Percentiles rank a stretch among this genome's conserved stretches.
Conservation (phyloP, 129 eudicot species). For the Gnaphalium uliginosum region DNA sequence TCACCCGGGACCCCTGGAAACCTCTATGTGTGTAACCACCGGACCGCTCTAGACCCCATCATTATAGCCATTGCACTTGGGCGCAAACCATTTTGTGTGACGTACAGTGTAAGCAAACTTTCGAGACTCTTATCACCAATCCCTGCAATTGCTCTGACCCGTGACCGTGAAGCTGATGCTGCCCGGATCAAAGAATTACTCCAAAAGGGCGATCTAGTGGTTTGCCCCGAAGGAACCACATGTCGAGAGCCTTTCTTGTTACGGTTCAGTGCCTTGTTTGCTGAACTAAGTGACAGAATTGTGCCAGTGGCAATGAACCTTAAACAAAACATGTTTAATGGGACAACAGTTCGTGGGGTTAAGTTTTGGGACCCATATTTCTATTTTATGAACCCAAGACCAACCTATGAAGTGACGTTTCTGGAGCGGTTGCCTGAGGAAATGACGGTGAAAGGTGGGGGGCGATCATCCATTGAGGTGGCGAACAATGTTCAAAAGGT, state of each 20-base stretch:
- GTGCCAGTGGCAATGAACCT: slow-evolving; percentile 82
- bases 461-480: slow-evolving; percentile 71
- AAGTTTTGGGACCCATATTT: slow-evolving; percentile 88
- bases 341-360: slow-evolving; percentile 76
- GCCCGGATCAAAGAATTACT: slow-evolving; percentile 63
- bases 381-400: slow-evolving; percentile 86
- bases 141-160: slow-evolving; percentile 81
- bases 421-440: slow-evolving; percentile 69
- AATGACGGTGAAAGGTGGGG: slow-evolving; percentile 69
- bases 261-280: slow-evolving; percentile 75
- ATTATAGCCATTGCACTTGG: slow-evolving; percentile 80
- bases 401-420: slow-evolving; percentile 76
- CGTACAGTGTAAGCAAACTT: slow-evolving; percentile 82
- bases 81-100: slow-evolving; percentile 70
- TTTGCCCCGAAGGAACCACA: slow-evolving; percentile 83
- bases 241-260: slow-evolving; percentile 71
- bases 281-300: slow-evolving; percentile 70
- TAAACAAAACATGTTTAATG: slow-evolving; percentile 72
- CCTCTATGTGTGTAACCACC: slow-evolving; percentile 86
- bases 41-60: slow-evolving; percentile 84
- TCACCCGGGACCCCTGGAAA: slow-evolving; percentile 68
- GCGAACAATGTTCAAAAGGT: slow-evolving; percentile 86
- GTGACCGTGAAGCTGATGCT: slow-evolving; percentile 87
- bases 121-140: slow-evolving; percentile 75
- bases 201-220: slow-evolving; percentile 74